Evolutionary conservation across 192 early-diverging fungal species (phyloP).

Genomic region (Tieghemiomyces parasiticus): DNA sequence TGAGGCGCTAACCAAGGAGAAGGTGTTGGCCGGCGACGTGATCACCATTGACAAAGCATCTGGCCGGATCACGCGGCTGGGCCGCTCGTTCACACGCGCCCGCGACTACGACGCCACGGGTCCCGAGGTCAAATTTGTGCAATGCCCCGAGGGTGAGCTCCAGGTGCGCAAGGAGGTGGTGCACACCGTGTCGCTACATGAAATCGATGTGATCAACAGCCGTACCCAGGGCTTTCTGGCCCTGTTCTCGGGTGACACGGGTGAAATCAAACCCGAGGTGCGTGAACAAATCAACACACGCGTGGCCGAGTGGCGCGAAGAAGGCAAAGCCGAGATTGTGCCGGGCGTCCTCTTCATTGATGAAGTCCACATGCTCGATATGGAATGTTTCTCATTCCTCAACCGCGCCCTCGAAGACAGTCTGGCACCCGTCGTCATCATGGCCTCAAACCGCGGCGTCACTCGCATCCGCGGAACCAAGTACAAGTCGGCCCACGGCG

Average conservation of each 20-base stretch:
- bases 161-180: conserved; percentile 95
- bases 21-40: conserved; percentile 93
- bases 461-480: conserved; percentile 92
- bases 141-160: conserved; percentile 97
- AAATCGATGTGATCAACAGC: conserved; percentile 98
- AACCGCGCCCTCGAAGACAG: conserved; percentile 94
- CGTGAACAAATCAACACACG: conserved; percentile 96
- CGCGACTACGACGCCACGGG: conserved; percentile 98
- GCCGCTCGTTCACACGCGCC: conserved; percentile 90
- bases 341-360: conserved; percentile 98
- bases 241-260: conserved; percentile 92
- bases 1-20: conserved; percentile 91
- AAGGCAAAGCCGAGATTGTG: conserved; percentile 96
- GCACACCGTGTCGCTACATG: conserved; percentile 96
- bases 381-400: conserved; percentile 98
- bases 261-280: conserved; percentile 95
- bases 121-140: conserved; percentile 94
- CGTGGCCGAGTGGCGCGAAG: conserved; percentile 94
- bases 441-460: conserved; percentile 98
- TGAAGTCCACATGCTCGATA: conserved; percentile 99
- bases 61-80: conserved; percentile 88
- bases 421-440: conserved; percentile 94
- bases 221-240: conserved; percentile 94
- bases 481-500: conserved; percentile 91
- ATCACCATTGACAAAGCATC: conserved; percentile 97